Percentiles rank a stretch among this genome's conserved stretches.
phyloP scores from a whole-genome alignment of 495 filamentous ascomycete genomes.

The Talaromyces thailandensis region DNA sequence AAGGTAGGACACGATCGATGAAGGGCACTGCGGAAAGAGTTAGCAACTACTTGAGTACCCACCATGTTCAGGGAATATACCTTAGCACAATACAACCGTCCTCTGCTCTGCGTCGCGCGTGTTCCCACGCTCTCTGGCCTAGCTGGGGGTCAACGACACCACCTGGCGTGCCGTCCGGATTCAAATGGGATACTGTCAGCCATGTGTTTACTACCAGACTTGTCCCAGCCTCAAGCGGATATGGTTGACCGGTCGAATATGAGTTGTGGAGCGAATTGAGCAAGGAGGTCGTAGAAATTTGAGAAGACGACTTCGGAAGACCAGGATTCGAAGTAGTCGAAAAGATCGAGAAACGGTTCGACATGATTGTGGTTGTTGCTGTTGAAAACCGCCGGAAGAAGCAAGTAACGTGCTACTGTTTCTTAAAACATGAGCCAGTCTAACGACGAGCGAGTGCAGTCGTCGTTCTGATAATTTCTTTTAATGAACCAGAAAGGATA shows the following conservation, averaged over 20 bases:
- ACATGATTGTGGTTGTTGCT: slow-evolving; percentile 36
- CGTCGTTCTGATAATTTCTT: background rate
- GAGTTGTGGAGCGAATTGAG: slow-evolving; percentile 86
- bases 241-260: slow-evolving; percentile 73
- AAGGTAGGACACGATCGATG: slow-evolving; percentile 83
- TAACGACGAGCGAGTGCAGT: slow-evolving; percentile 1
- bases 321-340: slow-evolving; percentile 61
- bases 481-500: background rate
- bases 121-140: slow-evolving; percentile 86
- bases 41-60: slow-evolving; percentile 14
- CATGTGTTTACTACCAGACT: slow-evolving; percentile 94
- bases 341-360: slow-evolving; percentile 80
- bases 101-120: slow-evolving; percentile 88
- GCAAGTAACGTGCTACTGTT: background rate
- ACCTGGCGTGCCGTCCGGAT: slow-evolving; percentile 56
- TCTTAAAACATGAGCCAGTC: slow-evolving; percentile 1
- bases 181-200: slow-evolving; percentile 63
- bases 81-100: slow-evolving; percentile 88
- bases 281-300: slow-evolving; percentile 86
- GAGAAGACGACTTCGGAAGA: slow-evolving; percentile 56
- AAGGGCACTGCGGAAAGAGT: slow-evolving; percentile 52
- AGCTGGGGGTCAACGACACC: slow-evolving; percentile 75
- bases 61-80: slow-evolving; percentile 37
- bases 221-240: slow-evolving; percentile 80
- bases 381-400: background rate